Percentiles rank a stretch among this genome's conserved stretches.
phyloP scores from a whole-genome alignment of 805 yeast genomes.

The Alloascoidea hylecoeti region DNA sequence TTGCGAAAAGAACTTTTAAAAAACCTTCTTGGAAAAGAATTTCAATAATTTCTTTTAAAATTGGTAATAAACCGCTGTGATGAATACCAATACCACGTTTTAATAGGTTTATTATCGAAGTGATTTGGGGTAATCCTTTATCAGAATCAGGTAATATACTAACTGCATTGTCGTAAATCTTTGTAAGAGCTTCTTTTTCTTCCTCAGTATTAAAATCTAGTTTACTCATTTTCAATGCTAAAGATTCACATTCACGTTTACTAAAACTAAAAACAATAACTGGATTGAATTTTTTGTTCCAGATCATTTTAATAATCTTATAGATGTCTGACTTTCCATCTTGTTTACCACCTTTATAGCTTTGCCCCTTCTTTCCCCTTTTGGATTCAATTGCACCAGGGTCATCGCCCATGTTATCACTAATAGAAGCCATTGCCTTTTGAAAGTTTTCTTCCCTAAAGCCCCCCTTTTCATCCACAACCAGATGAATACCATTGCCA shows the following conservation, averaged over 20 bases:
- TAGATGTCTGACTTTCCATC: slow-evolving; percentile 75
- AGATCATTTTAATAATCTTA: slow-evolving; percentile 95
- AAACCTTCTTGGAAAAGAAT: slow-evolving; percentile 94
- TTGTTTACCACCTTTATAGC: slow-evolving; percentile 77
- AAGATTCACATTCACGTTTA: slow-evolving; percentile 89
- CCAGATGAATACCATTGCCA: slow-evolving; percentile 95
- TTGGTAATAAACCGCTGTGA: slow-evolving; percentile 92
- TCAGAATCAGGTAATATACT: slow-evolving; percentile 81
- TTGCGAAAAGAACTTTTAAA: slow-evolving; percentile 87
- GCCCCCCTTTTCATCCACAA: slow-evolving; percentile 92
- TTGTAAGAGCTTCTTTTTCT: slow-evolving; percentile 81
- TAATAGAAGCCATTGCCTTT: slow-evolving; percentile 91
- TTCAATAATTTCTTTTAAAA: slow-evolving; percentile 88
- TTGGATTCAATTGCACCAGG: slow-evolving; percentile 43
- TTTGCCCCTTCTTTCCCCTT: slow-evolving; percentile 65
- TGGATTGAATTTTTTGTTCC: slow-evolving; percentile 92
- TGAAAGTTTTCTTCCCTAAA: slow-evolving; percentile 97
- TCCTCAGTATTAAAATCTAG: slow-evolving; percentile 89
- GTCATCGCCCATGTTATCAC: slow-evolving; percentile 75
- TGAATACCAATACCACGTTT: slow-evolving; percentile 97
- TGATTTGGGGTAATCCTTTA: slow-evolving; percentile 87
- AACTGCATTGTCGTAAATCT: slow-evolving; percentile 85
- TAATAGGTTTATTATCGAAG: slow-evolving; percentile 76
- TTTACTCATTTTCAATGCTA: slow-evolving; percentile 92
- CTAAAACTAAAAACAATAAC: slow-evolving; percentile 98